Percentiles rank a stretch among this genome's conserved stretches.
These are phyloP conservation scores for Suillus discolor DNA, from an alignment of 768 basidiomycete species.

Conservation along the genomic window DNA sequence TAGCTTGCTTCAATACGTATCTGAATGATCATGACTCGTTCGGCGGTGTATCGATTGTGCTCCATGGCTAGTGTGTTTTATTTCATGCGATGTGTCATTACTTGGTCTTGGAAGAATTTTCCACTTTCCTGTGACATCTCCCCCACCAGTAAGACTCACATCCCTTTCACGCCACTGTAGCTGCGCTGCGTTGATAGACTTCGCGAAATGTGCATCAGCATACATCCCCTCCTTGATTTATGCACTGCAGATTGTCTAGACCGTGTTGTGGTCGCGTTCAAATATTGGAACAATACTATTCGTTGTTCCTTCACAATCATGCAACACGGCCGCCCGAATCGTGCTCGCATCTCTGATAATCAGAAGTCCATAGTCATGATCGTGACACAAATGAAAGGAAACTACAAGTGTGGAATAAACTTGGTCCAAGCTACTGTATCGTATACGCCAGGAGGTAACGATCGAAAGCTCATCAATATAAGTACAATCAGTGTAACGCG, in stretches of 20 bases:
- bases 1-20: neutral
- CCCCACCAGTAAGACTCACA: neutral
- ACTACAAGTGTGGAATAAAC: slow-evolving; percentile 14
- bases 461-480: slow-evolving; percentile 13
- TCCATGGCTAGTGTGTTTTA: neutral
- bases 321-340: neutral
- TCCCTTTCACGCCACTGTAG: neutral
- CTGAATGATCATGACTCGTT: neutral
- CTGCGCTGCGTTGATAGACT: neutral
- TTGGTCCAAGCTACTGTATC: slow-evolving; percentile 20
- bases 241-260: neutral
- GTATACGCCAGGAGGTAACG: slow-evolving; percentile 15
- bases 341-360: neutral
- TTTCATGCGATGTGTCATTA: neutral
- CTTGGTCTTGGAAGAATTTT: neutral
- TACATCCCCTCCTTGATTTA: neutral
- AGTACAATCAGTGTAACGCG: slow-evolving; percentile 15
- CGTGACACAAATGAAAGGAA: neutral
- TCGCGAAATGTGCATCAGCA: neutral
- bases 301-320: neutral
- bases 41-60: neutral
- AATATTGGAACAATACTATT: neutral
- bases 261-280: neutral
- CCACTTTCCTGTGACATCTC: neutral
- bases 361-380: neutral